Evolutionary conservation across 108 stramenopile genomes (phyloP), one percentile per base, ranked within the genome.

Genomic region (Fragilaria radians): DNA sequence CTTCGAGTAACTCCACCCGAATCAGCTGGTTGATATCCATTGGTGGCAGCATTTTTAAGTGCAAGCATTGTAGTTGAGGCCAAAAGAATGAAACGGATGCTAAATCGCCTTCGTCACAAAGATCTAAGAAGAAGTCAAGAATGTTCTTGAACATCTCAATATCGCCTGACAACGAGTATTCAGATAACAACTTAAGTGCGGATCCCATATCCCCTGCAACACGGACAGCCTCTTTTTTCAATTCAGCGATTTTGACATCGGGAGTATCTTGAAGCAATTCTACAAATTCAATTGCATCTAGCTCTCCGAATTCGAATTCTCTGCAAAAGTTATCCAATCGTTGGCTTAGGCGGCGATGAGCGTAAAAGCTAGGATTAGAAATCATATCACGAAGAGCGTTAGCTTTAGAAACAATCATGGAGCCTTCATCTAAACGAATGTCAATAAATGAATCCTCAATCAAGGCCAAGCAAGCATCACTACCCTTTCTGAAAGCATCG

Each of bases 191-290:
- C 61, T 88, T 92, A 32, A 92, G 59, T 17, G 91, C 86, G 2
- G 83, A 79, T 25, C 83, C 81, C 91, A 92, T 88, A 58, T 92
- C 91, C 4, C 91, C 91, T 45, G 87, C 82, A n/a, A 92, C 82
- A 30, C 81, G 83, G 51, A 92, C 86, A 11, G 91, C 86, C 63
- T 92, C 83, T 58, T 85, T 85, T 52, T 92, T 92, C 50, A 91
- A 56, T 22, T 65, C 62, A 5, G 75, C 79, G 54, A 72, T 70
- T 52, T 68, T 70, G 42, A 72, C 59, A 21, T 77, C 74, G 19
- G 63, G 61, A 22, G 45, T 26, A 48, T 86, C 72, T 55, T 88
- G 80, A 22, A 92, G 32, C 24, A 63, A 45, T 58, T 88, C 86
- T 45, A 86, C 27, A 36, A 92, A 83, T 32, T 86, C 85, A 25